Conservation (phyloP, 1,284 basidiomycete genomes). For the Schizopora paradoxa region DNA sequence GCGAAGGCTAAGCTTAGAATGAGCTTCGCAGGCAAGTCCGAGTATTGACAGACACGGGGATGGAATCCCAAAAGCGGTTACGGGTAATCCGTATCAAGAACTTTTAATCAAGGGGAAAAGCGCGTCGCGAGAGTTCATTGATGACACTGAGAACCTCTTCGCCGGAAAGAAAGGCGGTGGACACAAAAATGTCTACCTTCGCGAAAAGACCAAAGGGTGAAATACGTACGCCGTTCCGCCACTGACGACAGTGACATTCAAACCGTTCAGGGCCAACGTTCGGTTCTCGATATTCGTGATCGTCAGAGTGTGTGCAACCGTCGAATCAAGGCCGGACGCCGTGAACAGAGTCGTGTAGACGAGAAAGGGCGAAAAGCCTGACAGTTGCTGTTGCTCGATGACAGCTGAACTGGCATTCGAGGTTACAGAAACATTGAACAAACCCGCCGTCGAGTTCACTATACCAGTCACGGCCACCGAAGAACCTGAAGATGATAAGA, state of each 20-base stretch:
- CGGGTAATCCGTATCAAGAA: too few species aligned
- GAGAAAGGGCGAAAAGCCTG: slow-evolving; percentile 40
- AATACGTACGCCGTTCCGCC: slow-evolving; percentile 32
- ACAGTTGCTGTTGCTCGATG: slow-evolving; percentile 42
- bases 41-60: too few species aligned
- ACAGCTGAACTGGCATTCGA: slow-evolving; percentile 40
- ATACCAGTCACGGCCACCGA: slow-evolving; percentile 53
- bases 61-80: too few species aligned
- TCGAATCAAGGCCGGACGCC: slow-evolving; percentile 52
- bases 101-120: too few species aligned
- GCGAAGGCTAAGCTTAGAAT: too few species aligned
- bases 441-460: slow-evolving; percentile 46
- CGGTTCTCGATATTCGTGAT: slow-evolving; percentile 53
- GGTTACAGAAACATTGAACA: slow-evolving; percentile 51
- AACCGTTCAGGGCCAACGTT: slow-evolving; percentile 35
- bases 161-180: slow-evolving; percentile 1
- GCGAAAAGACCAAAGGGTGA: slow-evolving; percentile 17
- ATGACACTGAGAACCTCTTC: not conserved
- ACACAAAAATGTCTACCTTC: not conserved
- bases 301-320: slow-evolving; percentile 41
- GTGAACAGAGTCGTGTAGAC: slow-evolving; percentile 50
- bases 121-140: too few species aligned
- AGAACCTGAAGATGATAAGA: slow-evolving; percentile 24
- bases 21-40: too few species aligned
- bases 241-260: slow-evolving; percentile 39